Percentiles rank a stretch among this genome's conserved stretches.
phyloP scores from a whole-genome alignment of 257 asterid genomes.

The Cruciata laevipes region DNA sequence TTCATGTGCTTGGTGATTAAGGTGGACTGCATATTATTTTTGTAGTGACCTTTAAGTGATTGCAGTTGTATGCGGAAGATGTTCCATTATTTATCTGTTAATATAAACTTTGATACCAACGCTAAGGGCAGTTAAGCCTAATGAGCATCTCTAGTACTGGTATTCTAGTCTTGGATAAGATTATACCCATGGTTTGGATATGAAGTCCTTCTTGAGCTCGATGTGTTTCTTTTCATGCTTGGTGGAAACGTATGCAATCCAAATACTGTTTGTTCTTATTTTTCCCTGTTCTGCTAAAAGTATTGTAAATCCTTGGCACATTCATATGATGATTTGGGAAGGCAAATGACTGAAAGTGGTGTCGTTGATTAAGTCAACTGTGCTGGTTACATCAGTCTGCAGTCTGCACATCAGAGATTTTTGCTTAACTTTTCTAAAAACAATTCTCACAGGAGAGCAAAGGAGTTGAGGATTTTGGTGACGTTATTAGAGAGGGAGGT shows the following conservation, averaged over 20 bases:
- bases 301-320: no score
- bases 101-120: not conserved
- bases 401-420: not conserved
- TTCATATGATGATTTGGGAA: not conserved
- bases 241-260: no score
- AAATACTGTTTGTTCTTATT: no score
- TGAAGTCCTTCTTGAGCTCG: not conserved
- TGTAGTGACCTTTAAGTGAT: not conserved
- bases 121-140: not conserved
- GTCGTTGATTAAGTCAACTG: not conserved
- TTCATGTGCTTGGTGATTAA: not conserved
- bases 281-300: not conserved
- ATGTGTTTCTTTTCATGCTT: not conserved
- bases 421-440: not conserved
- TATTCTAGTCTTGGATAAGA: no score
- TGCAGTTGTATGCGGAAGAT: not conserved
- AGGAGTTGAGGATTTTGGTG: constrained; percentile 96
- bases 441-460: constrained; percentile 60
- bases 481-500: constrained; percentile 95
- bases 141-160: not conserved
- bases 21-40: not conserved
- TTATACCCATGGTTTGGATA: no score
- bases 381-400: not conserved
- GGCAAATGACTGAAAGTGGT: not conserved
- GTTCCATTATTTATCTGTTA: not conserved